Conservation (phyloP, 2,329 filamentous ascomycete species). For the Stachybotrys chlorohalonatus region DNA sequence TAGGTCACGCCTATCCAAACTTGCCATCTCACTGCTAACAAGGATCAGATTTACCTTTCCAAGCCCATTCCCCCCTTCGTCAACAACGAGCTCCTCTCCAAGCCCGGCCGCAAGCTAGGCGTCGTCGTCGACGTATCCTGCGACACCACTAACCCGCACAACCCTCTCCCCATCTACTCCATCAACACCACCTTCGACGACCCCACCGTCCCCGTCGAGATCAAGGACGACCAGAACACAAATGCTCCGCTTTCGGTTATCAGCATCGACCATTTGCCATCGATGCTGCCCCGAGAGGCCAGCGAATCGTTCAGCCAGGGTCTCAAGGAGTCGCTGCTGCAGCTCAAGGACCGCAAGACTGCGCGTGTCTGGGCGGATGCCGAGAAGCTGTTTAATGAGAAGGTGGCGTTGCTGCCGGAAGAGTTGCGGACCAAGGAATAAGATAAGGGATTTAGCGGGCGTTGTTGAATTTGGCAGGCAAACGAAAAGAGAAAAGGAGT, state of each 20-base stretch:
- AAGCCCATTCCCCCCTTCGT: conserved; percentile 72
- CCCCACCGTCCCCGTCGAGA: conserved; percentile 70
- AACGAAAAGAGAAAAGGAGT: too few relatives aligned
- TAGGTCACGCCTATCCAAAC: conserved; percentile 5
- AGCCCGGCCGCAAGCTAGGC: conserved; percentile 59
- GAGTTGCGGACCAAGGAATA: conserved; percentile 10
- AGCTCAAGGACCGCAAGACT: conserved; percentile 65
- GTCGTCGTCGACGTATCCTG: conserved; percentile 75
- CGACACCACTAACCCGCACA: conserved; percentile 65
- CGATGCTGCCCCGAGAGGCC: conserved; percentile 75
- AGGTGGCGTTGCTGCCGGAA: conserved; percentile 42
- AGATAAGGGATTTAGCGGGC: conserved; percentile 2
- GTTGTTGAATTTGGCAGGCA: too few relatives aligned
- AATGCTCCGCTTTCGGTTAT: conserved; percentile 64
- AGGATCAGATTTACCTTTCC: conserved; percentile 60
- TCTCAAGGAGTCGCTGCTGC: conserved; percentile 67
- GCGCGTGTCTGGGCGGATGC: conserved; percentile 77
- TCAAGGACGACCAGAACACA: conserved; percentile 38
- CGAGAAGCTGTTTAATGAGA: conserved; percentile 75
- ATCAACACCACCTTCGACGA: conserved; percentile 80
- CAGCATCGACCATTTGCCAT: conserved; percentile 78
- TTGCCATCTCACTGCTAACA: conserved; percentile 1
- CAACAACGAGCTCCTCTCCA: conserved; percentile 55
- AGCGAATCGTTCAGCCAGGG: conserved; percentile 76
- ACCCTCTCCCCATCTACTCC: conserved; percentile 68